Base-by-base conservation (phyloP, 2,329 filamentous ascomycete genomes). In the Fusarium mangiferae region DNA sequence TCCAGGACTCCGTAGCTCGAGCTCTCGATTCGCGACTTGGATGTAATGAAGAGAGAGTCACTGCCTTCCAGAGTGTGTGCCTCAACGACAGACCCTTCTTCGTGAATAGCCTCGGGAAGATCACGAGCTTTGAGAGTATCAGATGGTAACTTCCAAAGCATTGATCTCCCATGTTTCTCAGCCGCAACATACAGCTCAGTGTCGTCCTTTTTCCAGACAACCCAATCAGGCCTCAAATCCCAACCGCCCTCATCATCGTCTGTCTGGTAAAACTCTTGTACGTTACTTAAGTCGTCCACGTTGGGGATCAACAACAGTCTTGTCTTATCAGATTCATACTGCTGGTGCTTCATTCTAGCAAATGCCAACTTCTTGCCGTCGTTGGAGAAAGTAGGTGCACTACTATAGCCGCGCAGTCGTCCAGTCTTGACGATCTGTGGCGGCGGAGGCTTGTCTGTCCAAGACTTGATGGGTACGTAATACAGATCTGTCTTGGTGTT, bases 401-500 rank as follows among this genome's bases (percentile, higher is more conserved):
- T 86, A 30, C 88, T 90, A 75, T 94, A 94, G 12, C 93, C 93
- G 68, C 86, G 83, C 78, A 93, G 80, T 78, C 84, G 84, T 64
- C 86, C 88, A 28, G 89, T 92, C 79, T 87, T 86, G 56, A 83
- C 73, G 33, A 88, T 83, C 78, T 85, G 87, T 8, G 87, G 90
- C 60, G 80, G 66, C 30, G 86, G 84, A 70, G 90, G 81, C 79
- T 87, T 79, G 58, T 90, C 86, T 10, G 85, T 82, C 78, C 92
- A 95, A 8, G 87, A 89, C 56, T 86, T 84, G 38, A 95, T 84
- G 1, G 91, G 88, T 8, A 93, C 88, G 52, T 92, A 90, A 82
- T 96, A 97, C 38, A 97, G 88, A 78, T 96, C 93, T 1, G 92
- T 92, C 78, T 95, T 96, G 11, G 94, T 97, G 81, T 93, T 90